These are phyloP conservation scores for Dipteronia dyeriana DNA, from an alignment of 345 rosid species.

Conservation along the genomic window DNA sequence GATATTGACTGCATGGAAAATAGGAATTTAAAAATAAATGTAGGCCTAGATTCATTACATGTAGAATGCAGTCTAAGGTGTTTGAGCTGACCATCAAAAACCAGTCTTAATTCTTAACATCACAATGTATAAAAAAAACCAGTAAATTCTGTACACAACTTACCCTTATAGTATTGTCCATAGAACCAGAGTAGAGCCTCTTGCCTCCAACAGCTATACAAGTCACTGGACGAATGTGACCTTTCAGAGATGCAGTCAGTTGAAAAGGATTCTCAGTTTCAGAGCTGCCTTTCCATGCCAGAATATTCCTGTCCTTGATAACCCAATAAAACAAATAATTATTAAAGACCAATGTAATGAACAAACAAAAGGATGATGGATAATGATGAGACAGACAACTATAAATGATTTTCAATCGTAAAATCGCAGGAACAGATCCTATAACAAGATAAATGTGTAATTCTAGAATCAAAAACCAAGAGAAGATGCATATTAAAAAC, in stretches of 20 bases:
- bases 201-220: slow-evolving; percentile 14
- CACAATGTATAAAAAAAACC: not conserved
- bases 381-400: too few relatives aligned
- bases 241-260: slow-evolving; percentile 8
- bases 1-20: too few relatives aligned
- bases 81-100: not conserved
- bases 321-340: slow-evolving; percentile 6
- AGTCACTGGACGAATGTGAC: not conserved
- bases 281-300: slow-evolving; percentile 9
- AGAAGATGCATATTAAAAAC: not conserved
- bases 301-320: slow-evolving; percentile 4
- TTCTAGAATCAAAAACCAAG: slow-evolving; percentile 1
- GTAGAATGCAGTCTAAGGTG: not conserved
- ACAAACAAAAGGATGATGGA: not conserved
- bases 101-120: not conserved
- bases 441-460: not conserved
- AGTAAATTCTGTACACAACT: not conserved
- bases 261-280: slow-evolving; percentile 6
- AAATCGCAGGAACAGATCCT: not conserved
- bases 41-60: too few relatives aligned
- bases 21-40: too few relatives aligned
- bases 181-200: slow-evolving; percentile 18
- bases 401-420: too few relatives aligned
- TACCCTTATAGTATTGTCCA: slow-evolving; percentile 15
- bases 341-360: not conserved